These are phyloP conservation scores for Nannochloris sp. DNA, from an alignment of 139 green algal species.

Conservation along the genomic window DNA sequence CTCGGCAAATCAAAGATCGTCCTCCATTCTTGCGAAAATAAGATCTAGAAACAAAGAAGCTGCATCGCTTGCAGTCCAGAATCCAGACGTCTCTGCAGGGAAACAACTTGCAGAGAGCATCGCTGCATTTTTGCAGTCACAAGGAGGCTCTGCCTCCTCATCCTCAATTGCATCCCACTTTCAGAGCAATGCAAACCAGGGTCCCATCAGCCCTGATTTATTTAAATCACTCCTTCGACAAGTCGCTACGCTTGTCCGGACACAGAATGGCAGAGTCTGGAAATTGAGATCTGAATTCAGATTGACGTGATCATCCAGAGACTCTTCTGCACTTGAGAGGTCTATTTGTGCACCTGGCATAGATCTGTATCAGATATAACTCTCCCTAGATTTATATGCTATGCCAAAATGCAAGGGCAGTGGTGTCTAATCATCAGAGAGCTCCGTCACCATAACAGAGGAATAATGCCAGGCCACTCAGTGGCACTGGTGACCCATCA, in stretches of 20 bases:
- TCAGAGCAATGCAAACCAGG: slow-evolving; percentile 12
- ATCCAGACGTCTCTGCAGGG: slow-evolving; percentile 12
- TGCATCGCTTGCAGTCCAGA: neutral
- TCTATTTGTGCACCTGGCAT: no score
- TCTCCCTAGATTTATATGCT: no score
- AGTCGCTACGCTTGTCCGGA: slow-evolving; percentile 41
- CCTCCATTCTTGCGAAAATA: slow-evolving; percentile 44
- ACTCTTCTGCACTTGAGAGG: no score
- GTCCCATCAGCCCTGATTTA: slow-evolving; percentile 18
- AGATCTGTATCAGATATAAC: no score
- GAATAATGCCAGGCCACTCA: no score
- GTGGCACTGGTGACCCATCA: no score
- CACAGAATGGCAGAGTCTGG: slow-evolving; percentile 43
- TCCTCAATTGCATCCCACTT: slow-evolving; percentile 55
- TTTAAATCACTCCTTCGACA: slow-evolving; percentile 66
- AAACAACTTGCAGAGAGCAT: slow-evolving; percentile 36
- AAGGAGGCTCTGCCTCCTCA: slow-evolving; percentile 32
- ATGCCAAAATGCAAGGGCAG: no score
- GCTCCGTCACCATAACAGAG: no score
- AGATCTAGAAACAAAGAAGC: slow-evolving; percentile 26
- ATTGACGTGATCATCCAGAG: neutral
- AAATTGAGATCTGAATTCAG: slow-evolving; percentile 44
- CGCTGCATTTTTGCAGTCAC: slow-evolving; percentile 39
- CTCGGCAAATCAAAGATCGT: slow-evolving; percentile 1
- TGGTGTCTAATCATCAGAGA: no score